Conservation (phyloP, 768 basidiomycete genomes). For the Auriscalpium vulgare region DNA sequence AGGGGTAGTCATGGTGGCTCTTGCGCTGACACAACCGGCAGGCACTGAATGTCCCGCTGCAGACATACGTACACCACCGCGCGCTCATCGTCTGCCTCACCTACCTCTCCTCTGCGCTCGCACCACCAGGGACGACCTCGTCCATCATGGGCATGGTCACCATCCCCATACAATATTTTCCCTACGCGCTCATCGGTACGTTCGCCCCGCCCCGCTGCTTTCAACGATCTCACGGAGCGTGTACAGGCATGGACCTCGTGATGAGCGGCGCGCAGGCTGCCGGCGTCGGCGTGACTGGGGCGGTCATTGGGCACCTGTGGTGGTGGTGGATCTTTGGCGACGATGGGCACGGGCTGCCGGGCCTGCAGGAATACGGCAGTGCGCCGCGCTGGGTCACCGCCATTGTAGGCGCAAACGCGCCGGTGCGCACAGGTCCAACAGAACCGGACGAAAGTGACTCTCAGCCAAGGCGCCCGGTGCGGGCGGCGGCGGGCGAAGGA, state of each 20-base stretch:
- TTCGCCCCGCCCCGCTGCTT: not conserved
- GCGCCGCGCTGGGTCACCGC: slow-evolving; percentile 11
- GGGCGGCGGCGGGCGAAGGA: slow-evolving; percentile 15
- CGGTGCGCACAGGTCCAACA: too few species aligned
- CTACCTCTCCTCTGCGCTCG: slow-evolving; percentile 61
- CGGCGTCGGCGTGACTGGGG: slow-evolving; percentile 53
- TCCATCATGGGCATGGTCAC: slow-evolving; percentile 76
- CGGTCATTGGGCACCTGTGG: slow-evolving; percentile 74
- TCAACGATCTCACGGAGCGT: not conserved
- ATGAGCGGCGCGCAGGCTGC: slow-evolving; percentile 51
- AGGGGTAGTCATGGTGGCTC: not conserved
- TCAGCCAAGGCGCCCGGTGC: slow-evolving; percentile 32
- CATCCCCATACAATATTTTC: slow-evolving; percentile 63
- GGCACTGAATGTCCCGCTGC: slow-evolving; percentile 56
- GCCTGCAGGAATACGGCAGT: slow-evolving; percentile 35
- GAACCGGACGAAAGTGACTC: slow-evolving; percentile 31
- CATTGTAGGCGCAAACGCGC: slow-evolving; percentile 21
- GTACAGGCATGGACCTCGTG: slow-evolving; percentile 50
- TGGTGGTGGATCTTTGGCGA: slow-evolving; percentile 60
- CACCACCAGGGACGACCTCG: slow-evolving; percentile 58
- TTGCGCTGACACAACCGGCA: slow-evolving; percentile 11
- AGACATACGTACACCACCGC: slow-evolving; percentile 46
- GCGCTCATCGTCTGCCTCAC: slow-evolving; percentile 60
- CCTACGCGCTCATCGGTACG: slow-evolving; percentile 57
- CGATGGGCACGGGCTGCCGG: slow-evolving; percentile 55